Base-by-base conservation (phyloP, 495 filamentous ascomycete species). In the Pseudomonodictys pantanalensis region DNA sequence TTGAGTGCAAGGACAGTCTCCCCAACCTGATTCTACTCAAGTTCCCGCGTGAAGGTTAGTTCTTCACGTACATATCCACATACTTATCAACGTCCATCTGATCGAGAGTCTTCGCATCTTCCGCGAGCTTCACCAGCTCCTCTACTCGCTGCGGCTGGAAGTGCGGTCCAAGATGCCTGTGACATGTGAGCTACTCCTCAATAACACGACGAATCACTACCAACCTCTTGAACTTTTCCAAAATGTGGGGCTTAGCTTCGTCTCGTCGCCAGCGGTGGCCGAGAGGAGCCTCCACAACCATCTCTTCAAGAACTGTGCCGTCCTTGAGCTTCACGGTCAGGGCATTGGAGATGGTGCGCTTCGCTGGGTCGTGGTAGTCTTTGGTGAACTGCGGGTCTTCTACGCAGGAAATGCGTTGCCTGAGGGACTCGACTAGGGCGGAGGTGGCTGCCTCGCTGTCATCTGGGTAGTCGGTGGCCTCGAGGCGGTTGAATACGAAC, bases 271-370 rank as follows among this genome's bases (percentile, higher is more conserved):
- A 80, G 62, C 85, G 88, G 78, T 98, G 93, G 55, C 93, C 93
- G 47, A 98, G 82, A 32, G 93, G 93, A 32, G 95, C 93, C 78
- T 97, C 91, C 29, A 98, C 86, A n/a, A 88, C 86, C 33, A 92
- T 83, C 75, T 98, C 93, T 15, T 91, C 84, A 18, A 97, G 81
- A 20, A 90, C 81, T n/a, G 92, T 97, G 69, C 93, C 93, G 66
- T 98, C 95, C 68, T 95, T 91, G 44, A 98, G 80, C 66, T 85
- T 91, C 43, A 98, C 90, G 15, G 90, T 95, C 63, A 98, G 79
- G 12, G 91, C 93, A 76, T 98, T 98, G 71, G 90, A 87, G 74
- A 98, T 98, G 69, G 90, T 95, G 43, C 93, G 90, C 80, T 95
- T 89, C 44, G 79, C 75, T 17, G 92, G 90, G 77, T 96, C 81